Conservation (phyloP, 2,329 filamentous ascomycete species). For the Cladosporium sp. region DNA sequence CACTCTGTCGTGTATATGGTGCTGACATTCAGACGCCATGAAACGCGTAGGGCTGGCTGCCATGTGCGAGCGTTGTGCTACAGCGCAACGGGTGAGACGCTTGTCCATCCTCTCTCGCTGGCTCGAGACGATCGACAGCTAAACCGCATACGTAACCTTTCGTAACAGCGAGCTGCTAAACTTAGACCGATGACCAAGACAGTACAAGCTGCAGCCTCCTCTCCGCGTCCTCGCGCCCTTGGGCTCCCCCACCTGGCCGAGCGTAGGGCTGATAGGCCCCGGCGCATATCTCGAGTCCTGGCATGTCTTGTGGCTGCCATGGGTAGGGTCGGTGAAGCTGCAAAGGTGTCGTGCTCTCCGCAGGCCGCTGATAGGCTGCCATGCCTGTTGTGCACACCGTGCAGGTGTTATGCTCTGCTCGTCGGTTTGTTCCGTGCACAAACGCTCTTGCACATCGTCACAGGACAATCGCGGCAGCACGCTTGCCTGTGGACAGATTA, state of each 20-base stretch:
- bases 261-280: conserved; percentile 11
- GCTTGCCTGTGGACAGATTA: not conserved
- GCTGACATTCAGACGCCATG: conserved; percentile 3
- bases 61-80: conserved; percentile 13
- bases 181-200: conserved; percentile 13
- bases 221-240: not conserved
- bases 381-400: not conserved
- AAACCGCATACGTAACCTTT: not conserved
- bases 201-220: conserved; percentile 1
- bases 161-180: conserved; percentile 5
- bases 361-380: conserved; percentile 1
- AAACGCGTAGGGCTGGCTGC: conserved; percentile 5
- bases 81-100: conserved; percentile 5
- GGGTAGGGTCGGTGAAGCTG: conserved; percentile 7
- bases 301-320: conserved; percentile 8
- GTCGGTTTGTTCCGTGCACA: conserved; percentile 1
- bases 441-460: not conserved
- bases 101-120: not conserved
- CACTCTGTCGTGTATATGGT: conserved; percentile 10
- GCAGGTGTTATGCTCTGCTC: not conserved
- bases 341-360: conserved; percentile 1
- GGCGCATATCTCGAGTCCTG: not conserved
- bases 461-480: not conserved
- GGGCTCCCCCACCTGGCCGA: not conserved
- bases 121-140: conserved; percentile 6